These are phyloP conservation scores for Penicillium sp. DNA, from an alignment of 2,329 filamentous ascomycete genomes.

Conservation along the genomic window DNA sequence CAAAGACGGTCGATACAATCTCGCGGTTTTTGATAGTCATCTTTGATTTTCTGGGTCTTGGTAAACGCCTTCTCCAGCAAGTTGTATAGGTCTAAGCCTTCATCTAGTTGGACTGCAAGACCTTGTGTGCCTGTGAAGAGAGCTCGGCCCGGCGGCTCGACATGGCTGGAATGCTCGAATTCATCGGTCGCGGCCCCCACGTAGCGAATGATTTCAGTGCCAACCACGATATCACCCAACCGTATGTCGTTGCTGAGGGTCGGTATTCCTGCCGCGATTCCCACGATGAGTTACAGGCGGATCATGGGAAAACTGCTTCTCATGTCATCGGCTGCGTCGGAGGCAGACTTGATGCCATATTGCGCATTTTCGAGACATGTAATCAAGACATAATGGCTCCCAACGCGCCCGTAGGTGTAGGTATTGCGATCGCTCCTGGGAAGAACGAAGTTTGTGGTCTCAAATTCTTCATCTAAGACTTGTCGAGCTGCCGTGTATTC, in stretches of 20 bases:
- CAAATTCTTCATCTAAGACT: background rate
- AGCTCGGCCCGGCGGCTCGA: background rate
- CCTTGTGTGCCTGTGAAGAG: background rate
- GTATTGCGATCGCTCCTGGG: background rate
- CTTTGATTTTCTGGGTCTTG: slow-evolving; percentile 2
- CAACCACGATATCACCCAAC: background rate
- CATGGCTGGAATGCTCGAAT: background rate
- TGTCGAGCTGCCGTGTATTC: slow-evolving; percentile 1
- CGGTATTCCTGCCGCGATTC: background rate
- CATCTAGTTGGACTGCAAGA: background rate
- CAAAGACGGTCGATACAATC: background rate
- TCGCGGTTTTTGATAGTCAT: background rate
- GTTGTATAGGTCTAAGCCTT: background rate
- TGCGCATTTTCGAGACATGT: background rate
- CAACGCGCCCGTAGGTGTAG: background rate
- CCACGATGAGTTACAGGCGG: background rate
- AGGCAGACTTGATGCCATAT: background rate
- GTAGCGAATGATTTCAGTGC: background rate
- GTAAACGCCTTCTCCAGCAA: background rate
- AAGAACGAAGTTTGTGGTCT: background rate
- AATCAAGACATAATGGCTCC: background rate
- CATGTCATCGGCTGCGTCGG: slow-evolving; percentile 1
- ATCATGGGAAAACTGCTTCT: slow-evolving; percentile 1
- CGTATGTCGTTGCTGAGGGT: background rate
- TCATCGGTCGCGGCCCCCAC: background rate